phyloP scores from a whole-genome alignment of 2,329 filamentous ascomycete genomes.

The Fusarium cyanostomum region DNA sequence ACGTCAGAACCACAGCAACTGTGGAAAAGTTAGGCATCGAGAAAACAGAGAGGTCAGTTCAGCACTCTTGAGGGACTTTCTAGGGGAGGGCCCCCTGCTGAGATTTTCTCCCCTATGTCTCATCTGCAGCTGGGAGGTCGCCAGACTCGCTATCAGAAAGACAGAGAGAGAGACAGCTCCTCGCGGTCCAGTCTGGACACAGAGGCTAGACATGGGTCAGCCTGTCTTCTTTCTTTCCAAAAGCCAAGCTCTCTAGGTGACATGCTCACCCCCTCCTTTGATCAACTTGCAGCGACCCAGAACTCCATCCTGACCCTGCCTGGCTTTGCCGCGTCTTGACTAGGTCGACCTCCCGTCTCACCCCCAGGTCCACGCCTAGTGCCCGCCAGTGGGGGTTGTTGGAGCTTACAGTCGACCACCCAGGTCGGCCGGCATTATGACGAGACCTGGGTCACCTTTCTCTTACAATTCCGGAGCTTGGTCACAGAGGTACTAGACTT shows the following conservation, averaged over 20 bases:
- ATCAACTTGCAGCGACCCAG: slow-evolving; percentile 40
- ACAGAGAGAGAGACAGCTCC: slow-evolving; percentile 26
- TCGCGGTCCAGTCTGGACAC: slow-evolving; percentile 23
- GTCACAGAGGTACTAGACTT: slow-evolving; percentile 38
- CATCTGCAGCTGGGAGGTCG: slow-evolving; percentile 33
- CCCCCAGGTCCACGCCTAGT: slow-evolving; percentile 30
- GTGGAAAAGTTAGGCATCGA: slow-evolving; percentile 17
- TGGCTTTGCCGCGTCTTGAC: slow-evolving; percentile 30
- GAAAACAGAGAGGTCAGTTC: slow-evolving; percentile 20
- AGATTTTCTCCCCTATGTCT: slow-evolving; percentile 34
- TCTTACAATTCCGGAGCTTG: slow-evolving; percentile 39
- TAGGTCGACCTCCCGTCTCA: slow-evolving; percentile 28
- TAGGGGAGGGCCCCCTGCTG: slow-evolving; percentile 24
- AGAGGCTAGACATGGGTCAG: slow-evolving; percentile 39
- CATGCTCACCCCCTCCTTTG: slow-evolving; percentile 41
- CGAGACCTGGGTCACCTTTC: slow-evolving; percentile 42
- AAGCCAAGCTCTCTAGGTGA: slow-evolving; percentile 31
- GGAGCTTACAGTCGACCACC: slow-evolving; percentile 33
- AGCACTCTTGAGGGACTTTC: slow-evolving; percentile 18
- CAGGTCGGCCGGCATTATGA: slow-evolving; percentile 38
- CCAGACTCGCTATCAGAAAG: slow-evolving; percentile 35
- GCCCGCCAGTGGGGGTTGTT: slow-evolving; percentile 33
- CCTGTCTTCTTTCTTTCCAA: slow-evolving; percentile 24
- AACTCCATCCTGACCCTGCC: slow-evolving; percentile 36
- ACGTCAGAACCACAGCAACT: slow-evolving; percentile 14